A percentile compares a stretch with the other conserved stretches of the same genome.
Conservation (phyloP, 1,284 basidiomycete species). For the Trametes versicolor region DNA sequence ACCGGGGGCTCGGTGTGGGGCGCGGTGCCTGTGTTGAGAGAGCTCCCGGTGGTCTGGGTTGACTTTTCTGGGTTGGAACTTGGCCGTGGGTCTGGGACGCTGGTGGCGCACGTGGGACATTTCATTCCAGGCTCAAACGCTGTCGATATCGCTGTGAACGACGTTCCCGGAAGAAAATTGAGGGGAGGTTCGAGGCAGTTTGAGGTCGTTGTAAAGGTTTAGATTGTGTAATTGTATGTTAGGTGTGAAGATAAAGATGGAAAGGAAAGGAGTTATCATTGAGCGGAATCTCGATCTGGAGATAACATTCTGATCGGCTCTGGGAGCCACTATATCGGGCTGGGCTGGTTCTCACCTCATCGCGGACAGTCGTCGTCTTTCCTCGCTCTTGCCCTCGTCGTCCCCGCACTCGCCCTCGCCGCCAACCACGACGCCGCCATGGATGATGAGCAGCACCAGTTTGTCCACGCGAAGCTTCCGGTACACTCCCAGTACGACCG, state of each 20-base stretch:
- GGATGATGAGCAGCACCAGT: constrained; percentile 47
- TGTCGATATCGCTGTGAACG: too few relatives aligned
- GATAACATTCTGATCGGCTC: constrained; percentile 24
- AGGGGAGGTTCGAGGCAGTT: too few relatives aligned
- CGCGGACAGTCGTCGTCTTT: constrained; percentile 11
- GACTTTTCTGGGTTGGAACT: neutral
- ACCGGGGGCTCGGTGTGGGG: constrained; percentile 21
- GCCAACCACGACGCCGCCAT: constrained; percentile 31
- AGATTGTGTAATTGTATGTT: too few relatives aligned
- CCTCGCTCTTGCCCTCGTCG: constrained; percentile 15
- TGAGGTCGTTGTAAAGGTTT: too few relatives aligned
- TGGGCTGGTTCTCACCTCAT: constrained; percentile 25
- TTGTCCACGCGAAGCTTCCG: constrained; percentile 44
- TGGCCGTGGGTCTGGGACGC: neutral
- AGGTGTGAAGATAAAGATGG: neutral
- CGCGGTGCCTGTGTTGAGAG: neutral
- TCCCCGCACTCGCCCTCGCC: constrained; percentile 16
- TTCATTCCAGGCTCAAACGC: too few relatives aligned
- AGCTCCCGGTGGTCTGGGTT: constrained; percentile 2
- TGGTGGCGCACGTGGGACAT: neutral
- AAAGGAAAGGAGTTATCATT: neutral
- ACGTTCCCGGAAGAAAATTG: too few relatives aligned
- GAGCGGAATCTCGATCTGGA: constrained; percentile 18
- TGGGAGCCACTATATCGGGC: constrained; percentile 28
- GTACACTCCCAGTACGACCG: constrained; percentile 44